Evolutionary conservation across 2,329 filamentous ascomycete genomes (phyloP).

Genomic region (Cryphonectria radicalis): DNA sequence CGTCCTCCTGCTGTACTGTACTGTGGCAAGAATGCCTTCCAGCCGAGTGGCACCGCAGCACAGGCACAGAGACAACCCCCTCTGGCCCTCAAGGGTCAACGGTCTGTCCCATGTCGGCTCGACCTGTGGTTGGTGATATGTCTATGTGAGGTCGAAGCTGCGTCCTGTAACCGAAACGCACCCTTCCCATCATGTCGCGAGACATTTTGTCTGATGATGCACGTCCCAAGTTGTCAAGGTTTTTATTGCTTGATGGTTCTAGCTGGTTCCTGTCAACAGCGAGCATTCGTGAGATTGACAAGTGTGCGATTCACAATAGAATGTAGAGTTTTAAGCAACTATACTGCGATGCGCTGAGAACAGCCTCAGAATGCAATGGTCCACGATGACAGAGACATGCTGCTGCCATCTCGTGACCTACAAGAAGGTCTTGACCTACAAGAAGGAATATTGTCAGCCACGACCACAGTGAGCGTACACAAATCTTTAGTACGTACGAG

Average conservation of each 20-base stretch:
- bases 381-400: not conserved
- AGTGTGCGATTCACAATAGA: not conserved
- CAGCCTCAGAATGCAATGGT: not conserved
- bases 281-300: not conserved
- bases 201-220: not conserved
- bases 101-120: not conserved
- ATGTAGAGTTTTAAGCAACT: not conserved
- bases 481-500: not conserved
- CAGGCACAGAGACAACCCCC: constrained; percentile 1
- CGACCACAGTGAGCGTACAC: not conserved
- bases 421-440: not conserved
- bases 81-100: not conserved
- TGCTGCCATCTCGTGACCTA: not conserved
- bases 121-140: not conserved
- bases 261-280: not conserved
- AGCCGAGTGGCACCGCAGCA: constrained; percentile 6
- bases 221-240: constrained; percentile 3
- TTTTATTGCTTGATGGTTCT: constrained; percentile 7
- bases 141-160: not conserved
- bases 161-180: constrained; percentile 4
- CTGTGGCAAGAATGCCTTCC: not conserved
- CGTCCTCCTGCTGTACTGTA: too few relatives aligned
- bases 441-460: not conserved
- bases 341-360: not conserved
- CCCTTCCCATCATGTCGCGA: constrained; percentile 8